Percentiles rank a stretch among this genome's conserved stretches.
phyloP scores from a whole-genome alignment of 75 land plant species.

The Adiantum capillusveneris region DNA sequence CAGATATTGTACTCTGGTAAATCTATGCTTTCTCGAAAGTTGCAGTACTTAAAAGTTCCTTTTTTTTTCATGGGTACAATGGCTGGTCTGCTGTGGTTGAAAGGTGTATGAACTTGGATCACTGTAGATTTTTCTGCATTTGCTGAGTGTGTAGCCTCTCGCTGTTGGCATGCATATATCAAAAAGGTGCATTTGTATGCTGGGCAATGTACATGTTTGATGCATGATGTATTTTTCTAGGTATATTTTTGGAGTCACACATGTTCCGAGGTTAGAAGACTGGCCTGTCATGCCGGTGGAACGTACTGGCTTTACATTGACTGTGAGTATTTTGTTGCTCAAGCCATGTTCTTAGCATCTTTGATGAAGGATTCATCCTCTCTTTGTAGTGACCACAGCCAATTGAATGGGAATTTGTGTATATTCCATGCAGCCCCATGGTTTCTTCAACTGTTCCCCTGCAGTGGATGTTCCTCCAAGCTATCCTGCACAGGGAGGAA shows the following conservation, averaged over 20 bases:
- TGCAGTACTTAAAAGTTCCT: no score
- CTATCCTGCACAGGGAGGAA: background rate
- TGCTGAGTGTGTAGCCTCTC: no score
- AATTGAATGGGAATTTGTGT: background rate
- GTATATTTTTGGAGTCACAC: constrained; percentile 96
- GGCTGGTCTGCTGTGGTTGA: no score
- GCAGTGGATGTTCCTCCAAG: constrained; percentile 92
- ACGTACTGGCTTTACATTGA: constrained; percentile 76
- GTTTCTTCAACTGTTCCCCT: constrained; percentile 97
- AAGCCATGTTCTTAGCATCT: no score
- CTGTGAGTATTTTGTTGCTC: no score
- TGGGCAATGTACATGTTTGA: background rate
- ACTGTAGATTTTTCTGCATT: no score
- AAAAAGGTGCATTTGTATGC: no score
- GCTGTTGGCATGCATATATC: no score
- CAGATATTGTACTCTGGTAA: constrained; percentile 95
- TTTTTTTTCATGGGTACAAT: no score
- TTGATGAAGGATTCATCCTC: background rate
- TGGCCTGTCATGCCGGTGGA: constrained; percentile 99
- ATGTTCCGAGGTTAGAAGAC: constrained; percentile 92
- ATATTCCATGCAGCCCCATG: constrained; percentile 72
- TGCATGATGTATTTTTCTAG: constrained; percentile 19
- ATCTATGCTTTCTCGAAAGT: no score
- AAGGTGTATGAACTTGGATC: no score
- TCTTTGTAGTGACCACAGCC: background rate